Evolutionary conservation across 1,284 basidiomycete species (phyloP).

Genomic region (Schizophyllum commune): DNA sequence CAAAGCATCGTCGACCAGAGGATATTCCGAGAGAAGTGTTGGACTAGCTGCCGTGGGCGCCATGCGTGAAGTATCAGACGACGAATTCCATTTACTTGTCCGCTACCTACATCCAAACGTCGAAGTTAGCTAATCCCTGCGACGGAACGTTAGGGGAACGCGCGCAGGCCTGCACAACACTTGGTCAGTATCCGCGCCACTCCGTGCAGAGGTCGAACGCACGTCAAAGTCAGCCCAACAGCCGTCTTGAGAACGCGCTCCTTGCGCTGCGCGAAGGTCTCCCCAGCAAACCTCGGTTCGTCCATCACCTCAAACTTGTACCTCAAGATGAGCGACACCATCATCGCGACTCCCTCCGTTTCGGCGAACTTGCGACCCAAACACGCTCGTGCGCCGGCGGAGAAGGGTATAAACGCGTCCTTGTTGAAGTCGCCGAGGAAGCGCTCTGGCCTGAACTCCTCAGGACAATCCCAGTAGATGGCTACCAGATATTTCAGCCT

Average conservation of each 20-base stretch:
- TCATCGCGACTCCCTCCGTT: slow-evolving; percentile 39
- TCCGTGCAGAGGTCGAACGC: slow-evolving; percentile 13
- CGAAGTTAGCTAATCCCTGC: too few species aligned
- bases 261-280: slow-evolving; percentile 38
- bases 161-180: too few species aligned
- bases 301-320: slow-evolving; percentile 45
- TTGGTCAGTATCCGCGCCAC: too few species aligned
- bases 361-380: slow-evolving; percentile 44
- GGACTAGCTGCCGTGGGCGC: too few species aligned
- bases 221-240: slow-evolving; percentile 33
- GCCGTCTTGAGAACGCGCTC: slow-evolving; percentile 29
- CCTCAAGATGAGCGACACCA: slow-evolving; percentile 37
- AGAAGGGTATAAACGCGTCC: slow-evolving; percentile 49
- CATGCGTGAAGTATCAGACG: too few species aligned
- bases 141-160: too few species aligned
- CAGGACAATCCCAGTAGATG: slow-evolving; percentile 44
- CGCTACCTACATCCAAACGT: too few species aligned
- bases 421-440: slow-evolving; percentile 42
- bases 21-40: too few species aligned
- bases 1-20: too few species aligned
- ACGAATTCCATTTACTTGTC: too few species aligned
- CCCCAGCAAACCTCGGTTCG: slow-evolving; percentile 38
- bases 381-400: slow-evolving; percentile 43
- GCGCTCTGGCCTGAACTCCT: slow-evolving; percentile 40
- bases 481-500: slow-evolving; percentile 22